Base-by-base conservation (phyloP, 768 basidiomycete genomes). In the Calocybe gangraenosa region DNA sequence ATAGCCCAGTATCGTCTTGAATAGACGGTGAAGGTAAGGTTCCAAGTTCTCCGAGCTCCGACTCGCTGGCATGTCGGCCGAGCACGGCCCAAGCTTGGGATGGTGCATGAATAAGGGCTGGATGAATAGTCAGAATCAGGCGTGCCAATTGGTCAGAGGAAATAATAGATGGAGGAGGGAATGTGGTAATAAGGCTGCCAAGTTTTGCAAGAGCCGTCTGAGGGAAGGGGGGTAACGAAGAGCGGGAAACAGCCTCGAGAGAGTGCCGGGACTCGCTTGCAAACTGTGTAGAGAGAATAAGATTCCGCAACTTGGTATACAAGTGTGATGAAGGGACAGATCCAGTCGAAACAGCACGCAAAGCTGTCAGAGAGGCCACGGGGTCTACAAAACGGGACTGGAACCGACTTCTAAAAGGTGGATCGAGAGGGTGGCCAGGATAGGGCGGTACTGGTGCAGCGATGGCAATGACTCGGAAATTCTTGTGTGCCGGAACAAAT, bases 381-480 rank as follows among this genome's bases (percentile, higher is more conserved):
- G 81, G 80, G 55, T 85, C 82, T 23, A 84, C 60, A 56, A 83
- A 84, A 18, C 82, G 74, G 8, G 81, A 78, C 56, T 84, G 82
- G 57, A 83, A 84, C 17, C 82, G 79, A 58, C 78, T 81, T 31
- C 82, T 71, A 58, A 83, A 84, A 0, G 81, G 82, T 10, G 82
- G 82, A 56, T 83, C 80, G 15, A 82, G 69, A 18, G 75, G 81
- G 56, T 80, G 79, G 19, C 82, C 82, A 3, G 79, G 74, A 58
- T 81, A 82, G 14, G 81, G 82, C 14, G 82, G 82, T 0, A 84
- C 81, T 3, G 82, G 82, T 0, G 82, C 79, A 8, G 78, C 82
- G 31, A 85, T 82, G 13, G 82, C 82, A 33, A 85, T 76, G 30
- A 84, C 81, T 11, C 82, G 71, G 55, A 85, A 85, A 52, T 79